Conservation (phyloP, 768 basidiomycete genomes). For the Crucibulum laeve region DNA sequence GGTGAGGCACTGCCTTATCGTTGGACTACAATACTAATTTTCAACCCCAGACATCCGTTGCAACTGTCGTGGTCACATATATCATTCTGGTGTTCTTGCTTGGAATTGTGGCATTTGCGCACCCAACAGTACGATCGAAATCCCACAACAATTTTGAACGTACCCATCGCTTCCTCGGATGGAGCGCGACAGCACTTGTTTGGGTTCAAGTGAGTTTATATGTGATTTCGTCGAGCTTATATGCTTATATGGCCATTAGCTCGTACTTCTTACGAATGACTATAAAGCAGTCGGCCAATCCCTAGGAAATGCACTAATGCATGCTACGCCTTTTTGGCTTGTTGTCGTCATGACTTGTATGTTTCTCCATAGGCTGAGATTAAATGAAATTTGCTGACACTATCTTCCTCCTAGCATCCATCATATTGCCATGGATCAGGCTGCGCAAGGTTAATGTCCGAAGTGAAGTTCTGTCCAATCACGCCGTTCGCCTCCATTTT, state of each 20-base stretch:
- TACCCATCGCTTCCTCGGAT: constrained; percentile 54
- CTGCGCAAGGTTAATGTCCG: constrained; percentile 52
- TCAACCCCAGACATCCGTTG: constrained; percentile 32
- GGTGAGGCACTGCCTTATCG: constrained; percentile 13
- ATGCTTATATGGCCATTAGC: constrained; percentile 19
- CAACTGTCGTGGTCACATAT: constrained; percentile 49
- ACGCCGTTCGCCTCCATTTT: constrained; percentile 56
- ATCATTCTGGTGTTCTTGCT: constrained; percentile 42
- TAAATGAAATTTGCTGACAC: not conserved
- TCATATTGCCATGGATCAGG: constrained; percentile 57
- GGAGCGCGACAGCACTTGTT: constrained; percentile 47
- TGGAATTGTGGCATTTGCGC: constrained; percentile 47
- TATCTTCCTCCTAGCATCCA: constrained; percentile 29
- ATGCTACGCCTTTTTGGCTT: constrained; percentile 51
- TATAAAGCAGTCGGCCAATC: constrained; percentile 32
- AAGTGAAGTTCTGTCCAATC: constrained; percentile 48
- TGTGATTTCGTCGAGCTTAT: not conserved
- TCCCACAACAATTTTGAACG: constrained; percentile 51
- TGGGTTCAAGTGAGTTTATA: constrained; percentile 43
- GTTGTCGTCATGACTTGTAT: constrained; percentile 44
- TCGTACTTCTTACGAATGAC: constrained; percentile 49
- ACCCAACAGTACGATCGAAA: constrained; percentile 41
- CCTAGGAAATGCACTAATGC: constrained; percentile 38
- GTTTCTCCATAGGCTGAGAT: not conserved
- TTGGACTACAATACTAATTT: not conserved